Evolutionary conservation across 1,284 basidiomycete genomes (phyloP).

Genomic region (Heliocybe sulcata): DNA sequence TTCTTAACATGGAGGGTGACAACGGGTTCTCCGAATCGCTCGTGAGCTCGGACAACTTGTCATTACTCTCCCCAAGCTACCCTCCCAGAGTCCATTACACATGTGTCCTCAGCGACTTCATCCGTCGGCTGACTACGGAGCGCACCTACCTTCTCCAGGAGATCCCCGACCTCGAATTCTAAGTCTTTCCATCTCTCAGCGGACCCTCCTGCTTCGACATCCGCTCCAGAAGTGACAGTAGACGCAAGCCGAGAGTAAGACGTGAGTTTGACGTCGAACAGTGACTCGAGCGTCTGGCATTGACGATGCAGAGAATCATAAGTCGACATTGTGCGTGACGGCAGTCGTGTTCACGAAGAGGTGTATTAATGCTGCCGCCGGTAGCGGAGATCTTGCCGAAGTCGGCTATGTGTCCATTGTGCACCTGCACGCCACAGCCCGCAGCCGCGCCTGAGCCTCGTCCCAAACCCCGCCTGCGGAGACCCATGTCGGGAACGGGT

Average conservation of each 20-base stretch:
- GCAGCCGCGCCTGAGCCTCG: background rate
- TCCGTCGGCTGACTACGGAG: background rate
- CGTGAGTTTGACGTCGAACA: slow-evolving; percentile 87
- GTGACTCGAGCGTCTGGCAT: slow-evolving; percentile 85
- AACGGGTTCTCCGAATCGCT: slow-evolving; percentile 70
- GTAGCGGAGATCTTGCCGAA: background rate
- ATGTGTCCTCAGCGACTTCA: background rate
- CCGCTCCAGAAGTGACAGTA: slow-evolving; percentile 51
- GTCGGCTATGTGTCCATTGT: background rate
- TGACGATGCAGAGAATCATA: slow-evolving; percentile 81
- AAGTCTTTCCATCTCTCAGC: slow-evolving; percentile 71
- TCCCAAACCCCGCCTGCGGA: background rate
- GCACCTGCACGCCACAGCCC: no score
- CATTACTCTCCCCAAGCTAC: slow-evolving; percentile 80
- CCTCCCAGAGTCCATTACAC: slow-evolving; percentile 9
- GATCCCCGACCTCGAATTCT: slow-evolving; percentile 80
- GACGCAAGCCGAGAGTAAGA: slow-evolving; percentile 84
- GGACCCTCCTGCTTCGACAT: slow-evolving; percentile 67
- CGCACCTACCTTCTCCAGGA: slow-evolving; percentile 76
- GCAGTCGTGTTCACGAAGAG: background rate
- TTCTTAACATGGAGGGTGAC: slow-evolving; percentile 80
- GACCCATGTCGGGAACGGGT: background rate
- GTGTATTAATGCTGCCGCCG: background rate
- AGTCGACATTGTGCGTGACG: slow-evolving; percentile 42
- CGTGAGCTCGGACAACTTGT: slow-evolving; percentile 62